Evolutionary conservation across 768 basidiomycete genomes (phyloP).

Genomic region (Ramaria sp.): DNA sequence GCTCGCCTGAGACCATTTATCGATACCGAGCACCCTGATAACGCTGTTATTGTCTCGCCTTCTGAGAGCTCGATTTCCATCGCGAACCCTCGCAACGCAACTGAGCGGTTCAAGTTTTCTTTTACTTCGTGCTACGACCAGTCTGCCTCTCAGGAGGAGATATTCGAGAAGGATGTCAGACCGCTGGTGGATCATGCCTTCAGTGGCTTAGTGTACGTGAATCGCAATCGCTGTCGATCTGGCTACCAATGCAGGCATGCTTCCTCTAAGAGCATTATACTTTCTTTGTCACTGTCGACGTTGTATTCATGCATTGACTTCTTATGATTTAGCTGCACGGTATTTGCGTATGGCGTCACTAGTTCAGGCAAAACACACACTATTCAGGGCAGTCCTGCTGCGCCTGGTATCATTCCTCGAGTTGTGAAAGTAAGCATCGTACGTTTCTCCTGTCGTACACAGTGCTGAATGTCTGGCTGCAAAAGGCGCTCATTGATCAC

Average conservation of each 20-base stretch:
- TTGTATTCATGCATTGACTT: constrained; percentile 23
- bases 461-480: neutral
- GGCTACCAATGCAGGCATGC: neutral
- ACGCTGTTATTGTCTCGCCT: constrained; percentile 43
- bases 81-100: constrained; percentile 56
- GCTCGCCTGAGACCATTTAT: constrained; percentile 64
- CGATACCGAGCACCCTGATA: constrained; percentile 50
- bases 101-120: constrained; percentile 73
- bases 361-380: constrained; percentile 90
- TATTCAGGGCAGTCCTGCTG: constrained; percentile 68
- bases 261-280: neutral
- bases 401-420: constrained; percentile 82
- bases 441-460: neutral
- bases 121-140: constrained; percentile 72
- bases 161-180: constrained; percentile 64
- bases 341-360: constrained; percentile 87
- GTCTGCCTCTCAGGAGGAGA: constrained; percentile 59
- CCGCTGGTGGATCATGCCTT: constrained; percentile 74
- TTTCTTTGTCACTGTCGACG: neutral
- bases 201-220: constrained; percentile 52
- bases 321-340: constrained; percentile 47
- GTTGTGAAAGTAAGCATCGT: constrained; percentile 48
- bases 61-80: constrained; percentile 41
- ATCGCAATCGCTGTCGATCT: neutral
- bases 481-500: constrained; percentile 48